These are phyloP conservation scores for Cryptosporidium parvum DNA, from an alignment of 169 alveolate species.

Conservation along the genomic window DNA sequence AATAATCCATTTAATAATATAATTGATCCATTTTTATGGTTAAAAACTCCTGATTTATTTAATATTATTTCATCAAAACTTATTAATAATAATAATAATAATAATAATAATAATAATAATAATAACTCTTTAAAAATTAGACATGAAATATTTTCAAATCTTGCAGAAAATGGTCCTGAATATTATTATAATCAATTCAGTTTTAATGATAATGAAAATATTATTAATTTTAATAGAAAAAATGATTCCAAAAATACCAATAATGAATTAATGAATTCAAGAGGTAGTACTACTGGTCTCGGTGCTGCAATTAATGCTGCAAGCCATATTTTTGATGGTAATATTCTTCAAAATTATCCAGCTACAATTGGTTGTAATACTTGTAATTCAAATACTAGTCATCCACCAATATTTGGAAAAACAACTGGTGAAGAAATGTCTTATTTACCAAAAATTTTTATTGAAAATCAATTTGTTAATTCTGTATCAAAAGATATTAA, in stretches of 20 bases:
- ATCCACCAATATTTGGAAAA: constrained; percentile 61
- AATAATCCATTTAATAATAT: constrained; percentile 17
- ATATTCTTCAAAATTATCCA: constrained; percentile 37
- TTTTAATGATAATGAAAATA: not conserved
- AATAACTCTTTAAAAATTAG: constrained; percentile 13
- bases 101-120: not conserved
- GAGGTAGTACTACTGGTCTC: constrained; percentile 31
- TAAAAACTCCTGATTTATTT: constrained; percentile 49
- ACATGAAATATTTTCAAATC: constrained; percentile 4
- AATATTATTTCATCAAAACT: constrained; percentile 14
- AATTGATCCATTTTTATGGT: constrained; percentile 37
- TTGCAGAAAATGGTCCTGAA: constrained; percentile 59
- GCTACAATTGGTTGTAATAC: constrained; percentile 57
- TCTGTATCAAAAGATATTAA: not conserved
- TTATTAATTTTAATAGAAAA: not conserved
- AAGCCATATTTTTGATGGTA: constrained; percentile 72
- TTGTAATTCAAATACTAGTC: constrained; percentile 21
- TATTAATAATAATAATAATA: not conserved
- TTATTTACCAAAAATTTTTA: constrained; percentile 23
- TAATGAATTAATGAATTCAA: not conserved
- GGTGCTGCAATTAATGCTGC: constrained; percentile 63
- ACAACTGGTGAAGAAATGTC: constrained; percentile 56
- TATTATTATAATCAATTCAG: constrained; percentile 43
- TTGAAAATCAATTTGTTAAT: constrained; percentile 12
- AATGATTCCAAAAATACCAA: not conserved